These are phyloP conservation scores for Quercus engelmannii DNA, from an alignment of 306 rosid species.

Conservation along the genomic window DNA sequence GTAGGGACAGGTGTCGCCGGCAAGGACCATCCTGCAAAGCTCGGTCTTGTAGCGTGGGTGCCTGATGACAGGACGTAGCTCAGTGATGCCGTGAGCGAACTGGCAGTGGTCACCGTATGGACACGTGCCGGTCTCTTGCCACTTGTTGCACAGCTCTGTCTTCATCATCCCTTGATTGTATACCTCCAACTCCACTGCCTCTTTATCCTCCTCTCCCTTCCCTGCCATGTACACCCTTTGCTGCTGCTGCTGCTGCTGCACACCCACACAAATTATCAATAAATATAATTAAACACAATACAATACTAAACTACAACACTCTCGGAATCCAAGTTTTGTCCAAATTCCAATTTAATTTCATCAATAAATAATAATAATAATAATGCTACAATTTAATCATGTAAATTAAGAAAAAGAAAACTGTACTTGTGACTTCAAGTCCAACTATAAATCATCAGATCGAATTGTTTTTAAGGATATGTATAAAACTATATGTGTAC, in stretches of 20 bases:
- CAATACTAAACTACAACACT: too few relatives aligned
- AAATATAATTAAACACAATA: too few relatives aligned
- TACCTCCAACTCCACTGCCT: slow-evolving; percentile 54
- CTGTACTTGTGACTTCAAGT: too few relatives aligned
- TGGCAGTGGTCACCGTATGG: slow-evolving; percentile 81
- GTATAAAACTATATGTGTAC: too few relatives aligned
- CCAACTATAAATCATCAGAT: too few relatives aligned
- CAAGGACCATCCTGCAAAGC: slow-evolving; percentile 84
- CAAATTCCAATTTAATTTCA: too few relatives aligned
- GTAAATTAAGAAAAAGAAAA: too few relatives aligned
- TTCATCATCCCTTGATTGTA: slow-evolving; percentile 90
- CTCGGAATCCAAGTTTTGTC: too few relatives aligned
- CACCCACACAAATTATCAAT: too few relatives aligned
- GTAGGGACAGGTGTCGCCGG: slow-evolving; percentile 72
- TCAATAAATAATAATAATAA: too few relatives aligned
- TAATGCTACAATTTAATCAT: too few relatives aligned
- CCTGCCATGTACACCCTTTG: slow-evolving; percentile 28
- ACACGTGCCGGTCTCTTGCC: slow-evolving; percentile 84
- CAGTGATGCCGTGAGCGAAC: slow-evolving; percentile 81
- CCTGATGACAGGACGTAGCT: slow-evolving; percentile 89
- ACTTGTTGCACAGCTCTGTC: slow-evolving; percentile 95
- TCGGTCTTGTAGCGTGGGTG: slow-evolving; percentile 98
- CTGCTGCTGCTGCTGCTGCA: slow-evolving; percentile 15
- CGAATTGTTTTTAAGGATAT: too few relatives aligned
- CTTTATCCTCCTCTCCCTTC: slow-evolving; percentile 39